Percentiles rank a stretch among this genome's conserved stretches.
Evolutionary conservation across 1,139 yeast species (phyloP).

Genomic region (Blastobotrys illinoisensis): DNA sequence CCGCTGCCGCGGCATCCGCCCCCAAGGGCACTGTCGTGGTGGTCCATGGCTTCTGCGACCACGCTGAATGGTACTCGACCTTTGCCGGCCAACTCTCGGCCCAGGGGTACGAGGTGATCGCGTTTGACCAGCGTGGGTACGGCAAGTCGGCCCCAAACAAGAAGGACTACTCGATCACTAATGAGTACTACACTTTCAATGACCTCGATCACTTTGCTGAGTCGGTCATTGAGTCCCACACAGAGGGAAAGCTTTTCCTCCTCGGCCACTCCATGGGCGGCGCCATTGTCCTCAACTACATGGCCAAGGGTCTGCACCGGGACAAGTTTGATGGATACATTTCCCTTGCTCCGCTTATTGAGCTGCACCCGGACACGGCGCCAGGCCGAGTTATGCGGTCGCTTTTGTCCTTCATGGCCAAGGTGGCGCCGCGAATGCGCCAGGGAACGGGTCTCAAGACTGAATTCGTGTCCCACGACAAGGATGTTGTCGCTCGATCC

Average conservation of each 20-base stretch:
- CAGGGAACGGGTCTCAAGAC: conserved; percentile 53
- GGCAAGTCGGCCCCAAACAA: conserved; percentile 59
- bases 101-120: conserved; percentile 66
- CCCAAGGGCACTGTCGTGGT: conserved; percentile 54
- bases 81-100: conserved; percentile 53
- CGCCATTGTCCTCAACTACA: conserved; percentile 70
- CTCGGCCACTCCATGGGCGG: conserved; percentile 98
- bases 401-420: conserved; percentile 46
- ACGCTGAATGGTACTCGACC: conserved; percentile 44
- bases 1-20: conserved; percentile 25
- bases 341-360: conserved; percentile 63
- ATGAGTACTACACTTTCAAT: conserved; percentile 55
- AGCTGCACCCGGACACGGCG: conserved; percentile 48
- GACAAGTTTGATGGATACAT: conserved; percentile 52
- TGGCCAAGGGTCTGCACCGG: conserved; percentile 55
- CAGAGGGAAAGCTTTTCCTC: conserved; percentile 42
- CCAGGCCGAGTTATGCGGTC: conserved; percentile 48
- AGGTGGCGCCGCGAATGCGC: conserved; percentile 47
- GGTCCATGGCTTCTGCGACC: conserved; percentile 73
- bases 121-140: conserved; percentile 85
- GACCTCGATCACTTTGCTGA: conserved; percentile 66
- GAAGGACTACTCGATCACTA: conserved; percentile 55
- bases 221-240: conserved; percentile 33
- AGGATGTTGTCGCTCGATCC: conserved; percentile 24
- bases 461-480: conserved; percentile 53